A percentile compares a stretch with the other conserved stretches of the same genome.
These are phyloP conservation scores for Sporobolomyces pararoseus DNA, from an alignment of 768 basidiomycete species.

Conservation along the genomic window DNA sequence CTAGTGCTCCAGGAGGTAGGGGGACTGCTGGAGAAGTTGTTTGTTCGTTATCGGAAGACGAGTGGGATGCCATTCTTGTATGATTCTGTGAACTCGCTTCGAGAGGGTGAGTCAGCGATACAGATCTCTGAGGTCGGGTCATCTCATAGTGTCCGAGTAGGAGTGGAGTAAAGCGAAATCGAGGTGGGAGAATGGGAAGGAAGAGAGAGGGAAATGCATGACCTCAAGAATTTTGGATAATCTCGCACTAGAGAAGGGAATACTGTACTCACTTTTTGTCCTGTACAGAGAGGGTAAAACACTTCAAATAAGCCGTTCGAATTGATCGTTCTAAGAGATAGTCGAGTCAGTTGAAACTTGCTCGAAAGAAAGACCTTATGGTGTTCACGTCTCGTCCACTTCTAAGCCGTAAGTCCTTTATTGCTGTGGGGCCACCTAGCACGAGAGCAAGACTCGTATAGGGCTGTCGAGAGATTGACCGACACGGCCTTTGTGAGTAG, in stretches of 20 bases:
- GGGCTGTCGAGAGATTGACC: too few relatives aligned
- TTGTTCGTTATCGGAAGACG: not conserved
- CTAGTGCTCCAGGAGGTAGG: not conserved
- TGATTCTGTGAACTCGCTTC: not conserved
- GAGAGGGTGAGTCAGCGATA: slow-evolving; percentile 11
- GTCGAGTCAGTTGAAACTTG: too few relatives aligned
- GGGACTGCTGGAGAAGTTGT: not conserved
- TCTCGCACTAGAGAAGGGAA: not conserved
- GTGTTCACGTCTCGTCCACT: too few relatives aligned
- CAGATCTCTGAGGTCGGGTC: not conserved
- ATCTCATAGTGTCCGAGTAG: slow-evolving; percentile 1
- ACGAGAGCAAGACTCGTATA: too few relatives aligned
- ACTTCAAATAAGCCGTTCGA: too few relatives aligned
- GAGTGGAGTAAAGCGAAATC: not conserved
- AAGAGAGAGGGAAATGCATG: not conserved
- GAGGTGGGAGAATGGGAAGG: not conserved
- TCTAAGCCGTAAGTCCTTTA: too few relatives aligned
- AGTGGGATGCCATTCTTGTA: not conserved
- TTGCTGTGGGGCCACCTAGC: too few relatives aligned
- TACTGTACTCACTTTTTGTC: too few relatives aligned
- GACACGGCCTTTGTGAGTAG: too few relatives aligned
- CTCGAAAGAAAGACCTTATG: too few relatives aligned
- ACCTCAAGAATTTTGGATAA: not conserved
- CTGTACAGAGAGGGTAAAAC: too few relatives aligned
- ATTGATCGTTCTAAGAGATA: too few relatives aligned